Conservation (phyloP, 768 basidiomycete genomes). For the Tulasnella sp. region DNA sequence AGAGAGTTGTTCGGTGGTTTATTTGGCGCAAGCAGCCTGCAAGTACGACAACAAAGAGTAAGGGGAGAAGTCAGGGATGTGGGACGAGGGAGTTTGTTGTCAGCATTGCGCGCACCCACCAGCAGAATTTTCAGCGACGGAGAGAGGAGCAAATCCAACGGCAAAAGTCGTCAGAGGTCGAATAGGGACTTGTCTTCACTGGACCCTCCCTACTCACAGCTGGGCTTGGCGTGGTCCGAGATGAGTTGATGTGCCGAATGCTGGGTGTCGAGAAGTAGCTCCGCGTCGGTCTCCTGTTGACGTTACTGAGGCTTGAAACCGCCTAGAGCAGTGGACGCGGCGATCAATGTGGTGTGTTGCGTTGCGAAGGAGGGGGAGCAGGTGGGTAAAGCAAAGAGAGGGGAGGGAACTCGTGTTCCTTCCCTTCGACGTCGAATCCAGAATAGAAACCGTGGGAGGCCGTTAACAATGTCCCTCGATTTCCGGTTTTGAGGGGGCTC, state of each 20-base stretch:
- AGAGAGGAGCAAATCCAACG: neutral
- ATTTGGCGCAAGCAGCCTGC: neutral
- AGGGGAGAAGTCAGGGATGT: constrained; percentile 17
- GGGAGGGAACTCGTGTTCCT: constrained; percentile 15
- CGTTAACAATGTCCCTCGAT: neutral
- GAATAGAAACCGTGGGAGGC: neutral
- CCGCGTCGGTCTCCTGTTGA: neutral
- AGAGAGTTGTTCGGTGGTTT: constrained; percentile 6
- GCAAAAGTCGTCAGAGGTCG: neutral
- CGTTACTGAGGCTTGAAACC: neutral
- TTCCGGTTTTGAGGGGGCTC: neutral
- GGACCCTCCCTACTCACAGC: neutral
- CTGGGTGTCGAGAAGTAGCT: neutral
- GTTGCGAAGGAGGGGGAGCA: neutral
- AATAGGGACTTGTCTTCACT: neutral
- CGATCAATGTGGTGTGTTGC: neutral
- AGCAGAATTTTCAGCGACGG: constrained; percentile 7
- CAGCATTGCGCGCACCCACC: neutral
- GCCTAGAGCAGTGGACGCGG: neutral
- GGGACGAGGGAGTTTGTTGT: constrained; percentile 10
- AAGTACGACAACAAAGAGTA: constrained; percentile 13
- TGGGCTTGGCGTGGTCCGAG: neutral
- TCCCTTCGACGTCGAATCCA: neutral
- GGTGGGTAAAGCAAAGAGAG: constrained; percentile 9
- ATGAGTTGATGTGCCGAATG: constrained; percentile 14